A percentile compares a stretch with the other conserved stretches of the same genome.
Evolutionary conservation across 2,329 filamentous ascomycete species (phyloP).

Genomic region (Stemphylium beticola): DNA sequence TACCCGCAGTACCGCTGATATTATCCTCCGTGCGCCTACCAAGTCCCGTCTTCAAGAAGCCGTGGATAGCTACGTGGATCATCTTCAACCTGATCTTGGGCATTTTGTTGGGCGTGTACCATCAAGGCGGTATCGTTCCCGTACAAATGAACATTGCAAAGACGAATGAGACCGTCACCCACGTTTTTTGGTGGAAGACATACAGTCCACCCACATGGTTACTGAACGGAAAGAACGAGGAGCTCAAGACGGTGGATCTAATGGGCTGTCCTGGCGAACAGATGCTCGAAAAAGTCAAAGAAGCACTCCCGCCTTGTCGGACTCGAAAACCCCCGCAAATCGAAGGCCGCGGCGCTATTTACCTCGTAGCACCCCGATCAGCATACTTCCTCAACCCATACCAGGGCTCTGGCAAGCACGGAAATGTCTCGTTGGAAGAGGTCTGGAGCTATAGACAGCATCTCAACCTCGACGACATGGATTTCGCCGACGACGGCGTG

Average conservation of each 20-base stretch:
- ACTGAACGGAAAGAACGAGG: conserved; percentile 74
- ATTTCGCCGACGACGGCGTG: conserved; percentile 78
- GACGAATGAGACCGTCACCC: conserved; percentile 67
- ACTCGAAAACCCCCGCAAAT: conserved; percentile 33
- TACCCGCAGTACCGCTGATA: conserved; percentile 78
- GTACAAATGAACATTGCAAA: conserved; percentile 76
- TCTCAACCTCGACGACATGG: conserved; percentile 79
- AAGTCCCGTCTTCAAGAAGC: conserved; percentile 55
- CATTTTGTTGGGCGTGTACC: conserved; percentile 78
- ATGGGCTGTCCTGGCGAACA: conserved; percentile 71
- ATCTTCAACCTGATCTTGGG: conserved; percentile 73
- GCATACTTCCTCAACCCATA: conserved; percentile 71
- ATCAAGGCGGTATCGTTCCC: conserved; percentile 79
- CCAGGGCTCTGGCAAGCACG: conserved; percentile 14
- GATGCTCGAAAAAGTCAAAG: conserved; percentile 65
- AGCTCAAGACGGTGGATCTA: conserved; percentile 73
- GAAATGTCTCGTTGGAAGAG: conserved; percentile 68
- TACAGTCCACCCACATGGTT: conserved; percentile 84
- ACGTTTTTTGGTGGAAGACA: conserved; percentile 85
- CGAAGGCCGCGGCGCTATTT: conserved; percentile 62
- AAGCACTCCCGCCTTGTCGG: conserved; percentile 59
- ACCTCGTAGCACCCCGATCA: conserved; percentile 74
- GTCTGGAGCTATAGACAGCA: conserved; percentile 73
- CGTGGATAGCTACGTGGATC: conserved; percentile 68
- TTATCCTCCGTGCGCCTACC: conserved; percentile 75